These are phyloP conservation scores for Zymoseptoria pseudotritici DNA, from an alignment of 2,329 filamentous ascomycete species.

Conservation along the genomic window DNA sequence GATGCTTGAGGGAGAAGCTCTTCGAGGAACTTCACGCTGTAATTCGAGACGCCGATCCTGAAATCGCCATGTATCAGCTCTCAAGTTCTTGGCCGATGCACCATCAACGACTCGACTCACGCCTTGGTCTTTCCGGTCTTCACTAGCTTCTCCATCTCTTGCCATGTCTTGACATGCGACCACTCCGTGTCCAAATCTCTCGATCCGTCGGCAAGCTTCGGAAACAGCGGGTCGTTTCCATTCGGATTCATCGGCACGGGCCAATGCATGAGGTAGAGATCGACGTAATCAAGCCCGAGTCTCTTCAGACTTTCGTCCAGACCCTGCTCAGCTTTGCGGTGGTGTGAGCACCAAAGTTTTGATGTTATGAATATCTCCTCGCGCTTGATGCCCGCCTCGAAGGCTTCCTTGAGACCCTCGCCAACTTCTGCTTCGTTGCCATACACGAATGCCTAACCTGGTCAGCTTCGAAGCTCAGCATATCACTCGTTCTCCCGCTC, in stretches of 20 bases:
- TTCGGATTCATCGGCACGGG: constrained; percentile 67
- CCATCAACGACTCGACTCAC: neutral
- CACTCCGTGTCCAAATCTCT: constrained; percentile 64
- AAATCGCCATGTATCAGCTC: neutral
- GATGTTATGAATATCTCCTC: constrained; percentile 77
- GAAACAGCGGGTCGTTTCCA: constrained; percentile 64
- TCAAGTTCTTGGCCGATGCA: neutral
- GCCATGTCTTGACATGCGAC: constrained; percentile 71
- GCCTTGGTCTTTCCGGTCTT: constrained; percentile 42
- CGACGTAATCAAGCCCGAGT: constrained; percentile 72
- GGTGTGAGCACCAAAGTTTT: constrained; percentile 80
- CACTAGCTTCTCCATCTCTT: constrained; percentile 60
- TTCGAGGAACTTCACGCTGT: constrained; percentile 41
- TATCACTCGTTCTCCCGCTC: constrained; percentile 22
- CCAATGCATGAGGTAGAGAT: constrained; percentile 67
- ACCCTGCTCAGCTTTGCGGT: constrained; percentile 59
- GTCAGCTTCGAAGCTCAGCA: neutral
- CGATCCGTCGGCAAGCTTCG: constrained; percentile 63
- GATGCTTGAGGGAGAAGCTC: constrained; percentile 37
- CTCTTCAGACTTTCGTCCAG: constrained; percentile 66
- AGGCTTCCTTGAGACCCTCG: constrained; percentile 64
- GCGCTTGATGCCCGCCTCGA: constrained; percentile 60
- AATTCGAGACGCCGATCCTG: constrained; percentile 43
- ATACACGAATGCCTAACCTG: constrained; percentile 58
- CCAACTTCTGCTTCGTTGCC: constrained; percentile 80